Evolutionary conservation across 192 early-diverging fungal species (phyloP).

Genomic region (Linnemannia zychae): DNA sequence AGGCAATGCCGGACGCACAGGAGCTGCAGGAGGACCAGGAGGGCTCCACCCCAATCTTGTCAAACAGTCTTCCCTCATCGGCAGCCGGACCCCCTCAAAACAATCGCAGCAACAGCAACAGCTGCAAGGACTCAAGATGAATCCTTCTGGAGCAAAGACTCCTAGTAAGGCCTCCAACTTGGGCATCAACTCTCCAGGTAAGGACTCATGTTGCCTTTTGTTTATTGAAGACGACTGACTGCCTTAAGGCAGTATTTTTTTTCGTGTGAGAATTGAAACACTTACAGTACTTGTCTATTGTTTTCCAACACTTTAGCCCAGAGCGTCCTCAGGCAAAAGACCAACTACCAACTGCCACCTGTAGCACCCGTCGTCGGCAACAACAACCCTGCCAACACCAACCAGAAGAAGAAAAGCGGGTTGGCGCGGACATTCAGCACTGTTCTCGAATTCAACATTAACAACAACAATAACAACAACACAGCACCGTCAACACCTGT

Average conservation of each 20-base stretch:
- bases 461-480: conserved; percentile 1
- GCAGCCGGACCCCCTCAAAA: conserved; percentile 12
- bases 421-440: conserved; percentile 44
- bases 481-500: neutral
- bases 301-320: neutral
- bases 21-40: conserved; percentile 4
- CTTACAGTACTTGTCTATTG: neutral
- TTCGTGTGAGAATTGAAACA: neutral
- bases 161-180: conserved; percentile 14
- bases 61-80: conserved; percentile 17
- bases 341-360: conserved; percentile 33
- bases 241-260: too few species aligned
- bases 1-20: neutral
- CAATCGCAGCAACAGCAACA: too few species aligned
- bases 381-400: neutral
- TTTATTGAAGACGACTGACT: neutral
- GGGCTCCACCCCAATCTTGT: conserved; percentile 10
- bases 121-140: conserved; percentile 13
- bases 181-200: conserved; percentile 30
- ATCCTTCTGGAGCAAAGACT: neutral
- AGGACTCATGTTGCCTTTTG: neutral
- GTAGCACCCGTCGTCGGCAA: neutral
- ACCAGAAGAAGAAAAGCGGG: conserved; percentile 14
- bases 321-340: conserved; percentile 42
- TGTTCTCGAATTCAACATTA: conserved; percentile 17